Evolutionary conservation across 192 early-diverging fungal species (phyloP).

Genomic region (Anaeromyces robustus): DNA sequence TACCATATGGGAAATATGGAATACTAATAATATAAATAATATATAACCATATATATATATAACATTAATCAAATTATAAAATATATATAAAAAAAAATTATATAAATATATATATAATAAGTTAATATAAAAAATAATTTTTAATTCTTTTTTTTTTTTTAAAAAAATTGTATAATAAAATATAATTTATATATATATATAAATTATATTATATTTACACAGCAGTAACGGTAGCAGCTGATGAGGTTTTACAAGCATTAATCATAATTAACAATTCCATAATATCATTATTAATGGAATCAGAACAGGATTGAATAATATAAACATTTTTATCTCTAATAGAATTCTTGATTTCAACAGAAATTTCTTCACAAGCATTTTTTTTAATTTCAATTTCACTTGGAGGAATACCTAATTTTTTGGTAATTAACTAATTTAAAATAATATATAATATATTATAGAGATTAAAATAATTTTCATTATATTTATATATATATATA

Average conservation of each 20-base stretch:
- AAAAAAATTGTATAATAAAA: too few relatives aligned
- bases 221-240: constrained; percentile 86
- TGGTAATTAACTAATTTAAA: constrained; percentile 34
- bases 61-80: too few relatives aligned
- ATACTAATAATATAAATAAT: too few relatives aligned
- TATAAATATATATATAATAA: too few relatives aligned
- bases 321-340: constrained; percentile 92
- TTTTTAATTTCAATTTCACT: constrained; percentile 59
- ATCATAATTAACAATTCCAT: constrained; percentile 99
- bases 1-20: constrained; percentile 94
- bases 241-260: constrained; percentile 79
- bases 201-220: constrained; percentile 19
- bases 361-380: constrained; percentile 85
- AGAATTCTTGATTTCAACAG: constrained; percentile 76
- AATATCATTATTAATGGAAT: constrained; percentile 52
- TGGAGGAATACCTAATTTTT: constrained; percentile 60
- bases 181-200: neutral
- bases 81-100: too few relatives aligned
- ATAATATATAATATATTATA: too few relatives aligned
- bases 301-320: constrained; percentile 89
- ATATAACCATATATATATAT: too few relatives aligned
- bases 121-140: too few relatives aligned
- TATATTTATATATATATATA: too few relatives aligned
- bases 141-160: too few relatives aligned
- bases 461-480: too few relatives aligned